Base-by-base conservation (phyloP, 2,329 filamentous ascomycete genomes). In the Fusarium nanum region DNA sequence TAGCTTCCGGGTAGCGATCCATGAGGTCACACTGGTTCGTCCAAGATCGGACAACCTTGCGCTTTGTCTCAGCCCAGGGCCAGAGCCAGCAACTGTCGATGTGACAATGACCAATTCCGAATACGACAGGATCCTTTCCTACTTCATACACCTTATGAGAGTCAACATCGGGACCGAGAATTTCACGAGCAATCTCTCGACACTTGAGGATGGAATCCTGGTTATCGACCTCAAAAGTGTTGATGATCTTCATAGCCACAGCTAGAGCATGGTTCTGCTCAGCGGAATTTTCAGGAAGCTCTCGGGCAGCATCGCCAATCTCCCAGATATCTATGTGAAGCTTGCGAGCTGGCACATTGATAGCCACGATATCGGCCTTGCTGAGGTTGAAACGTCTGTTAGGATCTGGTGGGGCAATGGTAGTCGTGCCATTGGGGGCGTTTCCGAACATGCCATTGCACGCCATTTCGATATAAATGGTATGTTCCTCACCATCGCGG, bases 371-470 rank as follows among this genome's bases (percentile, higher is more conserved):
- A 65, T 94, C 91, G 16, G 94, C 95, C 69, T 89, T 91, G 67
- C 84, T 82, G 57, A 99, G 86, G 60, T 86, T 86, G 79, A 92
- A 99, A 78, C 92, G 92, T 74, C 87, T 92, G 83, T 98, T 89
- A n/a, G 93, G 92, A 64, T 92, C 86, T 0, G 96, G 96, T 16
- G 96, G 94, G 78, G 97, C 93, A 73, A 98, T 98, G 32, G 86
- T 89, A 46, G 71, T 73, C 78, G 97, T 93, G 27, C 93, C 93
- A 22, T 91, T 91, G 0, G 91, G 87, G 0, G 94, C 92, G 78
- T 97, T 97, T 73, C 96, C 96, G 82, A 98, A 98, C 94, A 98
- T 98, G 80, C 91, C 91, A 79, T 99, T 99, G 82, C 96, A 98
- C 22, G 96, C 96, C 93, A 98, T 97, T 83, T 99, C 96, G 70